These are phyloP conservation scores for Pyrenochaeta sp. DNA, from an alignment of 2,329 filamentous ascomycete species.

Conservation along the genomic window DNA sequence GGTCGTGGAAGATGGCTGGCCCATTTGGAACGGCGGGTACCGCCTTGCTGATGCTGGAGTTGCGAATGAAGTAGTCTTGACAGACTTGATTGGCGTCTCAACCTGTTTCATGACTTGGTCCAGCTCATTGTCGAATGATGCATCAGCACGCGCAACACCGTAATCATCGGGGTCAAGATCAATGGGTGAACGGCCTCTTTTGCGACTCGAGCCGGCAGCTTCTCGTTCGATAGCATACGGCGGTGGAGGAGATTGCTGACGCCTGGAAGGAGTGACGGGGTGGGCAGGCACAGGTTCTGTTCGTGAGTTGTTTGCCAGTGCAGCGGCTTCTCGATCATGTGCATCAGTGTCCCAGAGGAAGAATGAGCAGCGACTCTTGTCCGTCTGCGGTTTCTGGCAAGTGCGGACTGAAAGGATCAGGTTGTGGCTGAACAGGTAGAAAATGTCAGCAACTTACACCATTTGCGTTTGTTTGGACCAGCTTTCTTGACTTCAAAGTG, in stretches of 20 bases:
- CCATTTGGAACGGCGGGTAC: slow-evolving; percentile 50
- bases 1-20: slow-evolving; percentile 13
- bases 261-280: slow-evolving; percentile 24
- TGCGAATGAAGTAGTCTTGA: slow-evolving; percentile 46
- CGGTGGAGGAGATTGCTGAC: slow-evolving; percentile 24
- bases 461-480: slow-evolving; percentile 62
- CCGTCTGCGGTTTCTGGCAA: slow-evolving; percentile 59
- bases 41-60: slow-evolving; percentile 43
- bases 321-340: slow-evolving; percentile 55
- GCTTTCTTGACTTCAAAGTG: slow-evolving; percentile 66
- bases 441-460: slow-evolving; percentile 47
- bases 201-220: slow-evolving; percentile 25
- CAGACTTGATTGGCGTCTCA: slow-evolving; percentile 52
- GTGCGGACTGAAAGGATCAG: slow-evolving; percentile 56
- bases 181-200: slow-evolving; percentile 36
- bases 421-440: background rate
- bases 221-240: slow-evolving; percentile 21
- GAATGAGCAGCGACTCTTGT: slow-evolving; percentile 63
- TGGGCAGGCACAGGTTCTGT: slow-evolving; percentile 48
- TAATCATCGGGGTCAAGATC: slow-evolving; percentile 45
- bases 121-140: slow-evolving; percentile 43
- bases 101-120: slow-evolving; percentile 28
- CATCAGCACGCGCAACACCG: slow-evolving; percentile 37
- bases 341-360: slow-evolving; percentile 67
- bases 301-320: slow-evolving; percentile 57